A percentile compares a stretch with the other conserved stretches of the same genome.
These are phyloP conservation scores for Leccinum incarnatum DNA, from an alignment of 768 basidiomycete genomes.

Conservation along the genomic window DNA sequence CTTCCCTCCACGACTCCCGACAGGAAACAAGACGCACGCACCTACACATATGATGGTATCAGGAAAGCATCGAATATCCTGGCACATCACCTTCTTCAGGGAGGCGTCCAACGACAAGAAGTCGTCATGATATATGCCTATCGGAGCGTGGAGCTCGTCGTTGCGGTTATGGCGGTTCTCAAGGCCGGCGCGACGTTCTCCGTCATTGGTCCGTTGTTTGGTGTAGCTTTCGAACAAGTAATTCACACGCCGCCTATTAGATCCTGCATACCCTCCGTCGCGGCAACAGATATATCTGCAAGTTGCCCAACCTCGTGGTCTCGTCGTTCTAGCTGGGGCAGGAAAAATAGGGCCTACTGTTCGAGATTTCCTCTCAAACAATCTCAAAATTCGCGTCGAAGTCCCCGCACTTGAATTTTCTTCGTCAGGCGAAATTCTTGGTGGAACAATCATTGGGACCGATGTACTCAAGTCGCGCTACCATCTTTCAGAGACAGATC, in stretches of 20 bases:
- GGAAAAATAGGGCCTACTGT: slow-evolving; percentile 79
- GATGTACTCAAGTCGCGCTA: slow-evolving; percentile 63
- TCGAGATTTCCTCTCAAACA: slow-evolving; percentile 73
- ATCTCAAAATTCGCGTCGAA: slow-evolving; percentile 84
- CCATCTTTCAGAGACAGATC: slow-evolving; percentile 64
- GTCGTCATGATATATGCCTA: slow-evolving; percentile 98
- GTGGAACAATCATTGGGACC: slow-evolving; percentile 48
- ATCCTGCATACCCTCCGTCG: slow-evolving; percentile 94
- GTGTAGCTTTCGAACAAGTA: neutral
- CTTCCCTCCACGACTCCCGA: slow-evolving; percentile 40
- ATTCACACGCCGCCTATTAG: slow-evolving; percentile 38
- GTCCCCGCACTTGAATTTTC: slow-evolving; percentile 85
- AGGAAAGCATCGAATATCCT: slow-evolving; percentile 84
- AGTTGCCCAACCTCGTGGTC: slow-evolving; percentile 88
- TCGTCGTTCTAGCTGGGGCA: slow-evolving; percentile 88
- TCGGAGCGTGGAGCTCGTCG: slow-evolving; percentile 92
- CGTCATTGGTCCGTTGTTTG: slow-evolving; percentile 74
- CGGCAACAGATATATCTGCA: slow-evolving; percentile 91
- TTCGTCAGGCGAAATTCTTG: slow-evolving; percentile 58
- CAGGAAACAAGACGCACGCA: slow-evolving; percentile 49
- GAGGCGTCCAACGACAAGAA: slow-evolving; percentile 87
- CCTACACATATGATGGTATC: slow-evolving; percentile 79
- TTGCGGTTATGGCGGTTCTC: slow-evolving; percentile 94
- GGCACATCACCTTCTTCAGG: slow-evolving; percentile 83
- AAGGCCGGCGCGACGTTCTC: slow-evolving; percentile 97